These are phyloP conservation scores for Agaricus blazei DNA, from an alignment of 768 basidiomycete genomes.

Conservation along the genomic window DNA sequence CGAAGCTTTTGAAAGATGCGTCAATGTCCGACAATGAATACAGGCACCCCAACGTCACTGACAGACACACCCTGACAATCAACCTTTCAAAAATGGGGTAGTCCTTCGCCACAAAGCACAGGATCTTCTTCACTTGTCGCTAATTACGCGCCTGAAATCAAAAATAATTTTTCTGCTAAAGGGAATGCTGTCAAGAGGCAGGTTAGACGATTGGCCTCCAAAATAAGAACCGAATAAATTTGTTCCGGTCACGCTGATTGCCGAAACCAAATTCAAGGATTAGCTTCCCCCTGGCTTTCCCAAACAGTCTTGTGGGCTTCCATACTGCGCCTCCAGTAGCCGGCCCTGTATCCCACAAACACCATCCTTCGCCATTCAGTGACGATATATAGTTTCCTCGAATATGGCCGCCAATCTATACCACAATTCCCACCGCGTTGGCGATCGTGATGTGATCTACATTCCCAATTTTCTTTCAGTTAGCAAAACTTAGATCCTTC, in stretches of 20 bases:
- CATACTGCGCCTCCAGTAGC: too few relatives aligned
- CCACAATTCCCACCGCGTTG: conserved; percentile 21
- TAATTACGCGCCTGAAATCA: too few relatives aligned
- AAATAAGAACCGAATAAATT: too few relatives aligned
- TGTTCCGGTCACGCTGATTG: too few relatives aligned
- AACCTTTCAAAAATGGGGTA: neutral
- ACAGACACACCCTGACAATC: neutral
- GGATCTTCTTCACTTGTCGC: neutral
- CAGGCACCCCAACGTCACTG: conserved; percentile 6
- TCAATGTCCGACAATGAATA: neutral
- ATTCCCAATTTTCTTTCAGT: conserved; percentile 72
- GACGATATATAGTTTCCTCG: neutral
- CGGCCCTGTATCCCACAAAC: too few relatives aligned
- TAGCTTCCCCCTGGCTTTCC: too few relatives aligned
- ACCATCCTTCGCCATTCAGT: too few relatives aligned
- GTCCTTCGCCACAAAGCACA: neutral
- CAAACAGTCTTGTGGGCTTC: too few relatives aligned
- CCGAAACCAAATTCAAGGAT: too few relatives aligned
- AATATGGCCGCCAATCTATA: neutral
- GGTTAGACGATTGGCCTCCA: too few relatives aligned
- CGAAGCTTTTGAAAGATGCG: conserved; percentile 1
- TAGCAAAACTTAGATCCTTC: conserved; percentile 9
- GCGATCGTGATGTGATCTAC: conserved; percentile 51
- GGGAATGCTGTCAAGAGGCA: too few relatives aligned
- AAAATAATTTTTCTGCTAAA: too few relatives aligned